Evolutionary conservation across 2,329 filamentous ascomycete species (phyloP), one percentile per base, ranked within the genome.

Genomic region (Beauveria bassiana): DNA sequence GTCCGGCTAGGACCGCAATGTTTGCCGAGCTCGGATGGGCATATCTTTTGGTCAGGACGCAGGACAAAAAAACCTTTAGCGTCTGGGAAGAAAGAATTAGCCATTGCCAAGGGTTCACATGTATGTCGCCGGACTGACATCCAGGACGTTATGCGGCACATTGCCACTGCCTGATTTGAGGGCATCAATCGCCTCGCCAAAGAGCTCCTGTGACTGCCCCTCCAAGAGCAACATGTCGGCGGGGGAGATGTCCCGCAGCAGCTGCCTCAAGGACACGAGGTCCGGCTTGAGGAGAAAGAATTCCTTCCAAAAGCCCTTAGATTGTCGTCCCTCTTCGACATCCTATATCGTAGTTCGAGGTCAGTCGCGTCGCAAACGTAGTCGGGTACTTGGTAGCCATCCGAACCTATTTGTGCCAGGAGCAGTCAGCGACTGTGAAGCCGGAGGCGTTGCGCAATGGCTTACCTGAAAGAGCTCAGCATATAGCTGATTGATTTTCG

Each of bases 1-100:
- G 83, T 6, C 95, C 95, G 5, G 93, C 91, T 54, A 99, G 82
- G 40, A 98, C 82, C 62, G 88, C 86, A 70, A 99, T 96, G 68
- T 97, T 89, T 74, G 98, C 95, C 55, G 95, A 95, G 73, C 92
- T 97, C 6, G 93, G 90, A 69, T 97, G 97, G 26, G 90, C 92
- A 74, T 96, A 99, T 73, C 89, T 91, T 76, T 98, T 99, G 62
- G 85, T 84, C 64, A 98, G 80, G 20, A 96, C 83, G 60, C 86
- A 86, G 55, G 88, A 87, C 71, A 99, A 82, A 75, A 98, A 97
- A 53, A 90, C 87, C 73, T 89, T 92, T 70, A 98, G 82, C 64
- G 93, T 98, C 90, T 98, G 69, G 75, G 9, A 8, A 20, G 12
- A 16, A 67, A 56, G 70, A 66, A 53, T 49, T 54, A 51, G 42